phyloP scores from a whole-genome alignment of 1,139 yeast species.

The Saccharomycopsis crataegensis region DNA sequence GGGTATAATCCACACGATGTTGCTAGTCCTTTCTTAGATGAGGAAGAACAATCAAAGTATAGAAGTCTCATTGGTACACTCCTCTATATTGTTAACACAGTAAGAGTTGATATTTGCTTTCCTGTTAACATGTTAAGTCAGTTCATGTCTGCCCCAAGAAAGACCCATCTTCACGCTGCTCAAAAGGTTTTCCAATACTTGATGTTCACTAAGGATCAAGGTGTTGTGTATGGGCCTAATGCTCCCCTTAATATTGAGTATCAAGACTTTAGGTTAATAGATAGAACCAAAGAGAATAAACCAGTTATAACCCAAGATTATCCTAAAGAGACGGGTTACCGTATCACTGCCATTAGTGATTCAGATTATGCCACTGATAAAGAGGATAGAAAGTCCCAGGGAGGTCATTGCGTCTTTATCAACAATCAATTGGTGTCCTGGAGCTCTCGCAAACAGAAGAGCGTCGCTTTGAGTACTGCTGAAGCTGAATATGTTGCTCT shows the following conservation, averaged over 20 bases:
- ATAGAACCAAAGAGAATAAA: neutral
- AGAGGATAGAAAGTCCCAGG: neutral
- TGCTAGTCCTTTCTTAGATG: too few relatives aligned
- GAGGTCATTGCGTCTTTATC: neutral
- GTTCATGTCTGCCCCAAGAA: too few relatives aligned
- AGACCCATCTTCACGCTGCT: too few relatives aligned
- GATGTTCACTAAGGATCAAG: neutral
- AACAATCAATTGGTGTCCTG: constrained; percentile 2
- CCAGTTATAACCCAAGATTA: neutral
- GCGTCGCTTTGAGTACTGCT: neutral
- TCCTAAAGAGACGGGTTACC: neutral
- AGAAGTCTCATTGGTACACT: too few relatives aligned
- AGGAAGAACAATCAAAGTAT: too few relatives aligned
- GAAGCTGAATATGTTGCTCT: constrained; percentile 6
- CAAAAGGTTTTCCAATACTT: too few relatives aligned
- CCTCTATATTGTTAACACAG: too few relatives aligned
- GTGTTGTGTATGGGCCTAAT: neutral
- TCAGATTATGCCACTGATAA: constrained; percentile 4
- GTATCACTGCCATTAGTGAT: constrained; percentile 1
- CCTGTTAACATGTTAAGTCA: too few relatives aligned
- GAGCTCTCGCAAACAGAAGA: neutral
- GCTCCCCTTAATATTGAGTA: neutral
- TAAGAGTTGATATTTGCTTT: too few relatives aligned
- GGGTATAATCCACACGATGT: neutral
- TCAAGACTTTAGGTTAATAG: neutral